Conservation (phyloP, 1,284 basidiomycete genomes). For the Cutaneotrichosporon sp. region DNA sequence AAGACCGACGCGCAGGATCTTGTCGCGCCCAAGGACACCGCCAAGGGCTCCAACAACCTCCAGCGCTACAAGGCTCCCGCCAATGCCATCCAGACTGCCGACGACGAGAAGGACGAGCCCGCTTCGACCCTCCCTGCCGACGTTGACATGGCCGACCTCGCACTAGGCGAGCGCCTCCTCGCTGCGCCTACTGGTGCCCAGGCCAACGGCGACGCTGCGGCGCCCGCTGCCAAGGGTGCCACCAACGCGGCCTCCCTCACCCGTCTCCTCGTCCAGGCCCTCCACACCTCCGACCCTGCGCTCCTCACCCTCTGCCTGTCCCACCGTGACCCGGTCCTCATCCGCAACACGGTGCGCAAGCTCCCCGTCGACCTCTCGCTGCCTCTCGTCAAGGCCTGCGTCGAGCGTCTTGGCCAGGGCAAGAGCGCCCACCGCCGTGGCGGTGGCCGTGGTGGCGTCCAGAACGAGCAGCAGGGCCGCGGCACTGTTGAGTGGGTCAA, state of each 20-base stretch:
- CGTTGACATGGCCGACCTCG: slow-evolving; percentile 82
- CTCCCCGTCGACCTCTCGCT: slow-evolving; percentile 88
- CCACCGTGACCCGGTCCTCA: slow-evolving; percentile 77
- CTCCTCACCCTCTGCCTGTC: slow-evolving; percentile 83
- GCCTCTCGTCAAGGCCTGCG: slow-evolving; percentile 82
- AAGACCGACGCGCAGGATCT: slow-evolving; percentile 57
- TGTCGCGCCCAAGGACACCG: slow-evolving; percentile 37
- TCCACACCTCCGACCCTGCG: slow-evolving; percentile 90
- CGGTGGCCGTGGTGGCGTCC: slow-evolving; percentile 71
- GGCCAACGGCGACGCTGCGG: slow-evolving; percentile 52
- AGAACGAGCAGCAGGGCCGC: slow-evolving; percentile 81
- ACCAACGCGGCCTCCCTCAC: slow-evolving; percentile 87
- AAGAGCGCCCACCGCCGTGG: slow-evolving; percentile 63
- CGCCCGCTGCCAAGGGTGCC: slow-evolving; percentile 46
- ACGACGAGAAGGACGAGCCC: slow-evolving; percentile 43
- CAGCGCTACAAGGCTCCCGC: slow-evolving; percentile 50
- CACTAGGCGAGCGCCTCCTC: slow-evolving; percentile 81
- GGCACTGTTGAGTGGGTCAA: slow-evolving; percentile 87
- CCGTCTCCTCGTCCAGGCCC: slow-evolving; percentile 90
- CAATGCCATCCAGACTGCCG: slow-evolving; percentile 34
- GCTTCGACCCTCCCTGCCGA: slow-evolving; percentile 61
- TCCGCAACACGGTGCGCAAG: slow-evolving; percentile 83
- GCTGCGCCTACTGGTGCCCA: slow-evolving; percentile 57
- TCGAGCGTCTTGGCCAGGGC: slow-evolving; percentile 84
- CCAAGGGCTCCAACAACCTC: slow-evolving; percentile 26